phyloP scores from a whole-genome alignment of 495 filamentous ascomycete genomes.

The Trichoderma orchidacearum region DNA sequence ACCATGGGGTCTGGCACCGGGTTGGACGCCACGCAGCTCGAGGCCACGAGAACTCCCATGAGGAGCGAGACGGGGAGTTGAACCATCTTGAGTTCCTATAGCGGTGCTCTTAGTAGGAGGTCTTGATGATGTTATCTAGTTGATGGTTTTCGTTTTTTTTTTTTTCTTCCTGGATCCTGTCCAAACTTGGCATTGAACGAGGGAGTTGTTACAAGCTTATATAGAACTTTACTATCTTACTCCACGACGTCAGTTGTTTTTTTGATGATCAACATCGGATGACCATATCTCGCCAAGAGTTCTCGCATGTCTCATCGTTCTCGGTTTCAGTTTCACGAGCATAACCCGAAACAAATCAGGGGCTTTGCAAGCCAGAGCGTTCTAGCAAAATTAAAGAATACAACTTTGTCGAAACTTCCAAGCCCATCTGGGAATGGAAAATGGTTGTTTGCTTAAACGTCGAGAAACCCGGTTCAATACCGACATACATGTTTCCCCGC shows the following conservation, averaged over 20 bases:
- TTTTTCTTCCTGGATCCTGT: no score
- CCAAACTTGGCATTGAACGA: no score
- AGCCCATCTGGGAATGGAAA: not conserved
- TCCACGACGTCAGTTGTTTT: no score
- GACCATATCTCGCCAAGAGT: no score
- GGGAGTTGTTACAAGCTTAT: no score
- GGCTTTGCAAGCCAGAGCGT: not conserved
- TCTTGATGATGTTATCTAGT: not conserved
- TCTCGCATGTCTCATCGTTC: not conserved
- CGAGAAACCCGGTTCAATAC: not conserved
- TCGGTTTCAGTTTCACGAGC: not conserved
- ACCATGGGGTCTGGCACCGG: not conserved
- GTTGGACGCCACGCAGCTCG: not conserved
- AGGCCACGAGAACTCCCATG: not conserved
- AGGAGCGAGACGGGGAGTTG: not conserved
- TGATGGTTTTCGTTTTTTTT: no score
- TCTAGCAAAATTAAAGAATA: no score
- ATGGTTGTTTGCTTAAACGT: not conserved
- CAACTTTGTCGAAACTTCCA: not conserved
- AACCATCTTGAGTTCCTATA: not conserved
- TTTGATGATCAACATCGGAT: no score
- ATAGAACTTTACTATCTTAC: no score
- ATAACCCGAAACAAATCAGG: not conserved
- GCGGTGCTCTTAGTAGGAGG: no score
- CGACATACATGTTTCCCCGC: not conserved